A percentile compares a stretch with the other conserved stretches of the same genome.
Evolutionary conservation across 208 protist genomes (phyloP).

Genomic region (Kentomonas sorsogonicus): DNA sequence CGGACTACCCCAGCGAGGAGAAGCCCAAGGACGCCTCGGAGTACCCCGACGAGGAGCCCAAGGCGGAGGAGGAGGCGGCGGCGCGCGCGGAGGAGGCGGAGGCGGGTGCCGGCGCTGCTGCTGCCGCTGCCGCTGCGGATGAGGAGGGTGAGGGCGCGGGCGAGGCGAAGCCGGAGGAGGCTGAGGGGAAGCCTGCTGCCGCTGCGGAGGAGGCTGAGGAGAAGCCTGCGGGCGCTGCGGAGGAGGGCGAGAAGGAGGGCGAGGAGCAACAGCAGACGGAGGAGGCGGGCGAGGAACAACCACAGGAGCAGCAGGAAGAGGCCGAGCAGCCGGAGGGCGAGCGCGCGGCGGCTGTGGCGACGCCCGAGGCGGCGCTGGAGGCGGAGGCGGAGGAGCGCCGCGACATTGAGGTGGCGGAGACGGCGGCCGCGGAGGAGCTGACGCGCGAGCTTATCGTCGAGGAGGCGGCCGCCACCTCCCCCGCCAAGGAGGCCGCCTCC

Average conservation of each 20-base stretch:
- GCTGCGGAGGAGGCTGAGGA: neutral
- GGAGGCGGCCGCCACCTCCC: slow-evolving; percentile 9
- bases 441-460: slow-evolving; percentile 5
- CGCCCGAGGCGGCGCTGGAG: neutral
- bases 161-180: neutral
- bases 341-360: neutral
- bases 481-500: neutral
- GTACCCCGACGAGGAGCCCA: neutral
- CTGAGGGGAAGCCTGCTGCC: neutral
- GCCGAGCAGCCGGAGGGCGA: neutral
- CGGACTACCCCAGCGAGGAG: slow-evolving; percentile 1
- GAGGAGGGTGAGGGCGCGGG: neutral
- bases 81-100: too few species aligned
- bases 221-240: neutral
- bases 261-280: too few species aligned
- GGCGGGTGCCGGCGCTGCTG: too few species aligned
- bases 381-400: slow-evolving; percentile 6
- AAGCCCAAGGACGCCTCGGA: neutral
- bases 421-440: slow-evolving; percentile 2
- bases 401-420: slow-evolving; percentile 5
- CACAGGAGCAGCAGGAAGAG: too few species aligned
- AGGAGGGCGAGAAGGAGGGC: too few species aligned
- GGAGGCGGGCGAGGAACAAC: too few species aligned
- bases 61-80: neutral
- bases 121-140: too few species aligned